Evolutionary conservation across 2,329 filamentous ascomycete genomes (phyloP), one percentile per base, ranked within the genome.

Genomic region (Penicillium sp.): DNA sequence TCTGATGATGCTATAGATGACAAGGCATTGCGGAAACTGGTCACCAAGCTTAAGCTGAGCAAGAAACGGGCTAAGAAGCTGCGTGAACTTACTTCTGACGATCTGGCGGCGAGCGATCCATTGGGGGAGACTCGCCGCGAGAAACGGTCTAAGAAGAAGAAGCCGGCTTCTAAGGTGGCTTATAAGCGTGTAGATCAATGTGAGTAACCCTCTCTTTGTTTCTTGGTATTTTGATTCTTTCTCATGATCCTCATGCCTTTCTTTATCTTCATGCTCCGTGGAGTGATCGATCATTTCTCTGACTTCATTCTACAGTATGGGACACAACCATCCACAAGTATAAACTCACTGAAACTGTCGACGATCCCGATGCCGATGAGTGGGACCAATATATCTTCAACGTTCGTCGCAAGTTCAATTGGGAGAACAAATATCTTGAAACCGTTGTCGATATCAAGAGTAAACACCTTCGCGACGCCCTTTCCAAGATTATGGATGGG

Each of bases 401-500:
- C 23, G 88, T 96, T 14, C 84, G 90, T 14, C 83, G 91, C 51
- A 87, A 84, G 13, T 95, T 96, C 69, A 87, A 92, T 70, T 90
- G 84, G 84, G 89, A 94, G 62, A 90, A 90, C 58, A 91, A 91
- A 65, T 92, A 90, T 64, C 79, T 84, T 70, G 66, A 91, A 45
- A 86, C 91, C 0, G 75, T 86, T 13, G 84, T 96, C 45, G 90
- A 96, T 61, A 89, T 96, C 72, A 94, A 92, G 75, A 94, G 90
- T 68, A 91, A 91, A 62, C 75, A 84, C 14, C 78, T 96, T 3
- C 86, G 87, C 7, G 85, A 91, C 58, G 85, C 84, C 19, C 78
- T 93, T 0, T 79, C 82, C 46, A 84, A 86, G 39, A 81, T 92
- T 10, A 86, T 93, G 79, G 88, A 89, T 40, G 86, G 84, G 18